Evolutionary conservation across 305 asterid genomes (phyloP), one percentile per base, ranked within the genome.

Genomic region (Fraxinus dipetala): DNA sequence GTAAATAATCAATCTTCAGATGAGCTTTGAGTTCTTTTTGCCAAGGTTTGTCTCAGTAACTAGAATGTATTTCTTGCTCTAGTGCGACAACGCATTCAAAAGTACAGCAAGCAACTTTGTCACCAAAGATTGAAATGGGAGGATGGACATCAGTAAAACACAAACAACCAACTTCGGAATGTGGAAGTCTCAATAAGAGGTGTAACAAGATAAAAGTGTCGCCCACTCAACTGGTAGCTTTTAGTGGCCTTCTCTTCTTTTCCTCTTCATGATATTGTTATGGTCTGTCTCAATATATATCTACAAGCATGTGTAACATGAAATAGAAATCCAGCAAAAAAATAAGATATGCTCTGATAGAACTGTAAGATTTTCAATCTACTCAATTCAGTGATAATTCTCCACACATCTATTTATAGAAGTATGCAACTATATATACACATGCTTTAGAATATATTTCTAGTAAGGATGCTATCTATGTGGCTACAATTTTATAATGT

Each of bases 61-160:
- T 51, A 22, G 56, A 43, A 75, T 43, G 51, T 75, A 54, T 81
- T 85, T 67, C 51, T 83, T 65, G 79, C 76, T 75, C 80, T 84
- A 84, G 88, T 83, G 69, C 79, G 79, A 84, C 82, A 34, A 78
- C 51, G 76, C 86, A 81, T 79, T 72, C 86, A 81, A 86, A 83
- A 77, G 84, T 86, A 81, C 85, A 74, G 79, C 72, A 83, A 84
- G 81, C 83, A 79, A 78, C 84, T 77, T 35, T 32, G 56, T 80
- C 76, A 78, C 90, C 89, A 32, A 89, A 88, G 89, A 85, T 77
- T 76, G 90, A 91, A 83, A 82, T 2, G 59, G 92, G 94, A 75
- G 85, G 92, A 79, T 93, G 98, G 98, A 92, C 91, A 72, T 87
- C 95, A 20, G 97, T 91, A 65, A 93, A 90, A 80, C 91, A 63